Conservation (phyloP, 2,329 filamentous ascomycete genomes). For the Gnomoniopsis sp. region DNA sequence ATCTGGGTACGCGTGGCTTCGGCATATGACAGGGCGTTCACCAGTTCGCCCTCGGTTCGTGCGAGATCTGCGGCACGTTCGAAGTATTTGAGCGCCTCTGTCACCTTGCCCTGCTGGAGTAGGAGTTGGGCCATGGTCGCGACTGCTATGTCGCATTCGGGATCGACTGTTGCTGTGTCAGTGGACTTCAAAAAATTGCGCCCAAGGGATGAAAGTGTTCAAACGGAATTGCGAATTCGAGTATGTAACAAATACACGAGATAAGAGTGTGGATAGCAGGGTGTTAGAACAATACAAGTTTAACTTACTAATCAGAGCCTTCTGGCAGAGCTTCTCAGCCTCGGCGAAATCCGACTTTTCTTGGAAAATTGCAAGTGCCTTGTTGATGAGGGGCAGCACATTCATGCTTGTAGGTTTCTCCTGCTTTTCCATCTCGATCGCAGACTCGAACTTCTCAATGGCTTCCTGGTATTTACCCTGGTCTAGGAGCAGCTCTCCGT, state of each 20-base stretch:
- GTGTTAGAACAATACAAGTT: not conserved
- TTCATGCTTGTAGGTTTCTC: conserved; percentile 95
- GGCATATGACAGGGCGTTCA: conserved; percentile 94
- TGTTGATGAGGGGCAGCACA: conserved; percentile 96
- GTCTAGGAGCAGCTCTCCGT: conserved; percentile 92
- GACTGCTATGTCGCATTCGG: conserved; percentile 97
- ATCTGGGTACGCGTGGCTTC: conserved; percentile 96
- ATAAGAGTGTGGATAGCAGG: not conserved
- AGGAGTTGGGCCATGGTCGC: conserved; percentile 98
- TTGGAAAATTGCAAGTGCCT: conserved; percentile 93
- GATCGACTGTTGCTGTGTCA: conserved; percentile 65
- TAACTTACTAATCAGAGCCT: conserved; percentile 87
- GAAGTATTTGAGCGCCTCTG: conserved; percentile 93
- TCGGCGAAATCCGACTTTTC: conserved; percentile 97
- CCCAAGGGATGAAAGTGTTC: not conserved
- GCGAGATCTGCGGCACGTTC: conserved; percentile 93
- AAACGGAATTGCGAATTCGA: too few relatives aligned
- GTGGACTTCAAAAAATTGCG: not conserved
- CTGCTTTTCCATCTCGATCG: conserved; percentile 98
- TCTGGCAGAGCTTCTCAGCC: conserved; percentile 94
- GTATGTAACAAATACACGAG: too few relatives aligned
- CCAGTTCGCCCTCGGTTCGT: conserved; percentile 89
- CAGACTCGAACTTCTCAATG: conserved; percentile 95
- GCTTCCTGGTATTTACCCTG: conserved; percentile 94
- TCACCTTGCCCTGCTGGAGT: conserved; percentile 95